Base-by-base conservation (phyloP, 1,284 basidiomycete genomes). In the Anthracocystis setariae region DNA sequence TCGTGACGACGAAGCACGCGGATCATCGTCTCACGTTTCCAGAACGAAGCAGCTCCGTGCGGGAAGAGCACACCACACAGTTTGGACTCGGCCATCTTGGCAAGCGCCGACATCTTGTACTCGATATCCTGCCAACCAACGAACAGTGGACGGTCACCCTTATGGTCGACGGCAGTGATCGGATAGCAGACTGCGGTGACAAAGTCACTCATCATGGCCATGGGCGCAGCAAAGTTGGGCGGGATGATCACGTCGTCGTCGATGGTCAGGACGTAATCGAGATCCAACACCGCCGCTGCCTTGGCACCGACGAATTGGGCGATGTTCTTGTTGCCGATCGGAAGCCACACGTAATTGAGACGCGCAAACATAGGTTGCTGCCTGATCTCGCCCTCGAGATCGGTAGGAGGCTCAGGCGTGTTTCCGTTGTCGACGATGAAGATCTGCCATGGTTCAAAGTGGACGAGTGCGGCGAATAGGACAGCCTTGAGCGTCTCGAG, bases 51-150 rank as follows among this genome's bases (percentile, higher is more conserved):
- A 1, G 66, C 66, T 3, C 66, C 66, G 40, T 69, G 66, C 8
- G 66, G 66, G 55, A 56, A 69, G 2, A 62, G 55, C 5, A 69
- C 59, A 50, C 66, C 59, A 47, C 66, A 62, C 46, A 62, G 37
- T 20, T 33, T 49, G 7, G 49, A 45, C n/a, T 69, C 66, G 29
- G 66, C 58, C 51, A 62, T 62, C 44, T 69, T 69, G 37, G 59
- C 55, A 7, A 69, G 39, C 9, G 59, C 66, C 21, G 66, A 58
- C 53, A 69, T 53, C 32, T 69, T 69, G 60, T 69, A 69, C 55
- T 69, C 66, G 46, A 69, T 53, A 42, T 69, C 66, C 47, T 69
- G 66, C 66, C 66, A 69, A 18, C 59, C 59, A 1, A 69, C 66
- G 33, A 69, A 69, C 7, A 63, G 23, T n/a, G 66, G 59, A 4